Evolutionary conservation across 805 yeast species (phyloP).

Genomic region (Jamesozyma lodderae): DNA sequence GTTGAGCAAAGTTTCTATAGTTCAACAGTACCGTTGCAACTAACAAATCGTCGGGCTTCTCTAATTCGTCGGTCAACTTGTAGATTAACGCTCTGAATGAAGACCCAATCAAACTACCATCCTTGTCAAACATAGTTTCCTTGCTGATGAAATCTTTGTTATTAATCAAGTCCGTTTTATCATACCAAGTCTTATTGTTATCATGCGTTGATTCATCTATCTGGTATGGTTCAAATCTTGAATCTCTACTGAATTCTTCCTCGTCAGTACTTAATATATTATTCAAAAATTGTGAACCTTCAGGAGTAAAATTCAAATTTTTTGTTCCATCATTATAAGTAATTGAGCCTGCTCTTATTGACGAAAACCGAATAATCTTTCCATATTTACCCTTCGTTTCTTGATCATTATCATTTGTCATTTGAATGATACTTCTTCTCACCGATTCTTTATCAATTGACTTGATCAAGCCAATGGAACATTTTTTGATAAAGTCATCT

Average conservation of each 20-base stretch:
- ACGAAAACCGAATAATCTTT: slow-evolving; percentile 26
- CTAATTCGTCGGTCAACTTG: slow-evolving; percentile 55
- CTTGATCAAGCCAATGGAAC: slow-evolving; percentile 52
- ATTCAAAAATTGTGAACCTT: slow-evolving; percentile 5
- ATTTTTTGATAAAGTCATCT: slow-evolving; percentile 47
- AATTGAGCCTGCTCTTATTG: slow-evolving; percentile 4
- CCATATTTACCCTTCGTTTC: slow-evolving; percentile 3
- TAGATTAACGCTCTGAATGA: slow-evolving; percentile 61
- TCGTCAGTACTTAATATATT: slow-evolving; percentile 24
- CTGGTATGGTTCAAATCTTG: slow-evolving; percentile 31
- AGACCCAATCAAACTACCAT: slow-evolving; percentile 53
- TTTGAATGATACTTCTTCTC: slow-evolving; percentile 5
- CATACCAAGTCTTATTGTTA: slow-evolving; percentile 1
- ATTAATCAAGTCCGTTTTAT: slow-evolving; percentile 14
- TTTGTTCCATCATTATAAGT: neutral
- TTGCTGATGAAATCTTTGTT: slow-evolving; percentile 19
- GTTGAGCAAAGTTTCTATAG: slow-evolving; percentile 61
- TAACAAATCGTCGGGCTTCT: slow-evolving; percentile 58
- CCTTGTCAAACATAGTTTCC: slow-evolving; percentile 36
- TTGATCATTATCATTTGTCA: neutral
- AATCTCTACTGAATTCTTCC: slow-evolving; percentile 30
- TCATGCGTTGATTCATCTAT: slow-evolving; percentile 15
- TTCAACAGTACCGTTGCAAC: slow-evolving; percentile 69
- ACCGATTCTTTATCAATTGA: slow-evolving; percentile 28
- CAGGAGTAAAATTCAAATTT: slow-evolving; percentile 1